A percentile compares a stretch with the other conserved stretches of the same genome.
Conservation (phyloP, 371 early-diverging fungal species). For the Syncephalastrum racemosum region DNA sequence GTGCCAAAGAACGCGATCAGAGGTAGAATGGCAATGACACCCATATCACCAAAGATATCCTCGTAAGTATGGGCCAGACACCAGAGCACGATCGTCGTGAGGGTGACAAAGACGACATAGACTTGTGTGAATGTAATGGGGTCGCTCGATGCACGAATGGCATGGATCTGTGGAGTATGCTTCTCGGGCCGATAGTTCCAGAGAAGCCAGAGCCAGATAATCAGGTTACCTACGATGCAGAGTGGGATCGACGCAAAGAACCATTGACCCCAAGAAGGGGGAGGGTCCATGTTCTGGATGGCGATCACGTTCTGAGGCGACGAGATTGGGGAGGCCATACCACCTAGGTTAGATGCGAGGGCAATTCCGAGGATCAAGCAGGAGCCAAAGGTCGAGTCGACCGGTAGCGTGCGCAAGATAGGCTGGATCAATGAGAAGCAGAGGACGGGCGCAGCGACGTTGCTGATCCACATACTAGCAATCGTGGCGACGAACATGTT, state of each 20-base stretch:
- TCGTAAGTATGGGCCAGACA: constrained; percentile 67
- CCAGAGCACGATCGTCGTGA: constrained; percentile 77
- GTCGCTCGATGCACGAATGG: constrained; percentile 56
- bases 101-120: constrained; percentile 61
- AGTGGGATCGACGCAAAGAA: constrained; percentile 63
- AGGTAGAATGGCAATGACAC: constrained; percentile 80
- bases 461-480: constrained; percentile 96
- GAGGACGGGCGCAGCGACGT: constrained; percentile 97
- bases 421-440: constrained; percentile 94
- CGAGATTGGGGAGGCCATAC: constrained; percentile 83
- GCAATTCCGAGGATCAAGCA: constrained; percentile 84
- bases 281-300: constrained; percentile 72
- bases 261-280: constrained; percentile 72
- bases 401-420: constrained; percentile 74
- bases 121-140: constrained; percentile 62
- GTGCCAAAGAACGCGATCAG: constrained; percentile 80
- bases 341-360: constrained; percentile 79
- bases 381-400: constrained; percentile 63
- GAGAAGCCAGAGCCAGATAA: constrained; percentile 67
- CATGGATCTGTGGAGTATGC: constrained; percentile 54
- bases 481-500: constrained; percentile 95
- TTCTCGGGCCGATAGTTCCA: constrained; percentile 66
- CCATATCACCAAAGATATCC: constrained; percentile 76
- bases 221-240: constrained; percentile 60
- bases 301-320: constrained; percentile 83